Evolutionary conservation across 495 filamentous ascomycete genomes (phyloP), one percentile per base, ranked within the genome.

Genomic region (Chaetomium fimeti): DNA sequence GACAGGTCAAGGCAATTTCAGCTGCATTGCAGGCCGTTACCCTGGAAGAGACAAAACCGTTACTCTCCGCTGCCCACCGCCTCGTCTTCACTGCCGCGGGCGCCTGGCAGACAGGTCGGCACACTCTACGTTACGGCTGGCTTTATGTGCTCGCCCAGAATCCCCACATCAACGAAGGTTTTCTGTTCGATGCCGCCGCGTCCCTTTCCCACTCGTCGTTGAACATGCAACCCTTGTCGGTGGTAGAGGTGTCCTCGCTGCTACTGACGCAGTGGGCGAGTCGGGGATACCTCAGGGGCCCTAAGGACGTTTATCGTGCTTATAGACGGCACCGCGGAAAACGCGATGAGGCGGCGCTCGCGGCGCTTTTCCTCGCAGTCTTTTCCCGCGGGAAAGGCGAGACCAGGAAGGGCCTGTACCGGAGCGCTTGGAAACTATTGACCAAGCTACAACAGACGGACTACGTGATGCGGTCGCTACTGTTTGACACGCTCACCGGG

Each of bases 191-290:
- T 11, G 27, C 66, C 3, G 42, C 51, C 16, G 55, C 36, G n/a
- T 36, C 55, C 27, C 38, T 73, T 57, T 45, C 55, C 16, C 27
- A 32, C 25, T 36, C 47, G 16, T 47, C 64, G 5, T 6, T 49
- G 6, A 56, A 28, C n/a, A 45, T 62, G 27, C 28, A 42, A 29
- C 57, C 60, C 2, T 15, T 76, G 42, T 57, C 40, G 12, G 40
- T 36, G 15, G 45, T 56, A 2, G 71, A 73, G 24, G 25, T 75
- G 27, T 73, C 63, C 58, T 67, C 63, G 28, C 49, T 77, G 60
- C 47, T 73, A 7, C 11, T 73, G 12, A 53, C 60, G 8, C 73
- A 75, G 36, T 75, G 74, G 74, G 20, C 20, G 11, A 76, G 71
- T 32, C 69, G 69, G 16, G 61, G 68, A 13, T 69, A 70, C 38